phyloP scores from a whole-genome alignment of 1,139 yeast species.

The Kluyveromyces sp. region DNA sequence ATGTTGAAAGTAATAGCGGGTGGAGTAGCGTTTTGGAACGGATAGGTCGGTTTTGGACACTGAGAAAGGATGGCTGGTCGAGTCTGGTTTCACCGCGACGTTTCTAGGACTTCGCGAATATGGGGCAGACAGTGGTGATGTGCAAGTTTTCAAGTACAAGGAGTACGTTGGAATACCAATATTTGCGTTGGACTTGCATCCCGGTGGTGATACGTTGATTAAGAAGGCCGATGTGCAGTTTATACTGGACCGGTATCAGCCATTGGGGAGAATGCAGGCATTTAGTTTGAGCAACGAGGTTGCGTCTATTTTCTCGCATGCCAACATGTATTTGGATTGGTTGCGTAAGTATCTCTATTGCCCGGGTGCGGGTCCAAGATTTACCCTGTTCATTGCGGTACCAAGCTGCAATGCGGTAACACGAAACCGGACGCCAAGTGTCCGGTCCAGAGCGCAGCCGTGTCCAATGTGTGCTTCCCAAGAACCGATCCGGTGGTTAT shows the following conservation, averaged over 20 bases:
- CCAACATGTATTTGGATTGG: slow-evolving; percentile 85
- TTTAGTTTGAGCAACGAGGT: slow-evolving; percentile 18
- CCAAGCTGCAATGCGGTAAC: slow-evolving; percentile 57
- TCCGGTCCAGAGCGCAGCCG: slow-evolving; percentile 31
- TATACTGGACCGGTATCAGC: neutral
- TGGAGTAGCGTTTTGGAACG: neutral
- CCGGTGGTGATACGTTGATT: neutral
- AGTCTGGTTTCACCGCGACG: slow-evolving; percentile 1
- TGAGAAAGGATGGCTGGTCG: neutral
- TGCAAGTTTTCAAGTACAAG: slow-evolving; percentile 22
- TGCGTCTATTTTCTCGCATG: slow-evolving; percentile 44
- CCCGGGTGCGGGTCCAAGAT: slow-evolving; percentile 75
- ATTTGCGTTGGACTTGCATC: slow-evolving; percentile 2
- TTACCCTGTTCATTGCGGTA: slow-evolving; percentile 74
- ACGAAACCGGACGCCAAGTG: slow-evolving; percentile 24
- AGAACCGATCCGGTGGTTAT: slow-evolving; percentile 86
- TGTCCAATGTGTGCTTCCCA: slow-evolving; percentile 64
- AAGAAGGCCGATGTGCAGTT: neutral
- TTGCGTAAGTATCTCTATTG: slow-evolving; percentile 65
- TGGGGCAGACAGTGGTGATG: neutral
- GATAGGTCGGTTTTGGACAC: slow-evolving; percentile 1
- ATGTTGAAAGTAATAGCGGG: neutral
- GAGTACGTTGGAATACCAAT: slow-evolving; percentile 57
- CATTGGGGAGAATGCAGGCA: slow-evolving; percentile 13
- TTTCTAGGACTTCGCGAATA: neutral